Evolutionary conservation across 495 filamentous ascomycete species (phyloP).

Genomic region (Aspergillus diversus): DNA sequence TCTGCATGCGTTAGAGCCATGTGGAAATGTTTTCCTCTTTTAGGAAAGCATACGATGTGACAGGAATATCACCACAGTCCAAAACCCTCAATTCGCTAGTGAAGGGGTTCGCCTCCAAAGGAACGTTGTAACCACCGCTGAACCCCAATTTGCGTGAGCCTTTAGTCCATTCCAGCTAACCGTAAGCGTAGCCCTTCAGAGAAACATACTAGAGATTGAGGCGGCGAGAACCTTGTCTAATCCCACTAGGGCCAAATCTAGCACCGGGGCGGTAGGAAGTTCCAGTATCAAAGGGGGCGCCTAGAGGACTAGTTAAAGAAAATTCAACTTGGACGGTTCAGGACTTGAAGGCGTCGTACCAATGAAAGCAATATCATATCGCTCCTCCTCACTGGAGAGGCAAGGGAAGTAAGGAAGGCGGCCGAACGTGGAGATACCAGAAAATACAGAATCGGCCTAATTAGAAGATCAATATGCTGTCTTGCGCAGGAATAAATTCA

Average conservation of each 20-base stretch:
- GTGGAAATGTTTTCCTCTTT: not conserved
- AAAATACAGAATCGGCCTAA: slow-evolving; percentile 73
- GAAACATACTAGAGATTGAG: slow-evolving; percentile 67
- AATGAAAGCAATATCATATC: slow-evolving; percentile 82
- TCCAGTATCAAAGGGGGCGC: slow-evolving; percentile 67
- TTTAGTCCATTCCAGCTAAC: slow-evolving; percentile 23
- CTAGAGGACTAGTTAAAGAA: slow-evolving; percentile 26
- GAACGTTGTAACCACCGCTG: slow-evolving; percentile 67
- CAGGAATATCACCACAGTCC: slow-evolving; percentile 77
- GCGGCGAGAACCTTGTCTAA: slow-evolving; percentile 76
- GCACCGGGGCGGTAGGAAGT: slow-evolving; percentile 82
- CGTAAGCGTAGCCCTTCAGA: slow-evolving; percentile 10
- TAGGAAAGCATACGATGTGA: slow-evolving; percentile 58
- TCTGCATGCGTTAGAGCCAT: slow-evolving; percentile 25
- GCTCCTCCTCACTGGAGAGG: slow-evolving; percentile 67
- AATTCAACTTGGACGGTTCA: not conserved
- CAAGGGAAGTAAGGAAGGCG: slow-evolving; percentile 79
- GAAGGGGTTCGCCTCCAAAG: slow-evolving; percentile 64
- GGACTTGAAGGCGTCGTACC: slow-evolving; percentile 41
- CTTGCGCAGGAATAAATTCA: not conserved
- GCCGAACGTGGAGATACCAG: slow-evolving; percentile 76
- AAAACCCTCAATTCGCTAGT: slow-evolving; percentile 66
- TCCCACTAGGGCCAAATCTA: slow-evolving; percentile 79
- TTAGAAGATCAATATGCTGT: not conserved
- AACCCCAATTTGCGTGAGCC: slow-evolving; percentile 57